Percentiles rank a stretch among this genome's conserved stretches.
phyloP scores from a whole-genome alignment of 2,329 filamentous ascomycete species.

The Aspergillus fumigatus region DNA sequence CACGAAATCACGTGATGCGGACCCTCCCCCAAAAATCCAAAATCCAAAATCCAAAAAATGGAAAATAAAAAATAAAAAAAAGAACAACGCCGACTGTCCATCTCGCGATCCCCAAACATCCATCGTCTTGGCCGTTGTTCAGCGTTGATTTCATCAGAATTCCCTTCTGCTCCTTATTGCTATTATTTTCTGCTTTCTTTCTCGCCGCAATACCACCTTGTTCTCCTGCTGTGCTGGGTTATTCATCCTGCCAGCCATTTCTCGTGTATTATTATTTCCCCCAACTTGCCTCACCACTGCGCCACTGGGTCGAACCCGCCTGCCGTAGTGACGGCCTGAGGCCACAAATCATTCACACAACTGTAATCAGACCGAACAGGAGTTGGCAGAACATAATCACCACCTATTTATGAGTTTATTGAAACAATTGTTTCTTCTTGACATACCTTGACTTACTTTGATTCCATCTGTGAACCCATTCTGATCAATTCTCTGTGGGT shows the following conservation, averaged over 20 bases:
- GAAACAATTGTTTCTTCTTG: background rate
- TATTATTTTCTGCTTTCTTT: background rate
- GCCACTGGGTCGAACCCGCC: slow-evolving; percentile 3
- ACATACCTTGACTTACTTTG: background rate
- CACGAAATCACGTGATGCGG: slow-evolving; percentile 15
- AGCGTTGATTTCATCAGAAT: background rate
- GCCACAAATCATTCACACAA: background rate
- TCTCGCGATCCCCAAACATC: slow-evolving; percentile 14
- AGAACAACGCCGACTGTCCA: slow-evolving; percentile 17
- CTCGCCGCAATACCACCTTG: background rate
- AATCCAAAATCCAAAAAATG: slow-evolving; percentile 11
- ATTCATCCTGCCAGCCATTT: background rate
- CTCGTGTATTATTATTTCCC: slow-evolving; percentile 3
- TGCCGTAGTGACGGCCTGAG: slow-evolving; percentile 10
- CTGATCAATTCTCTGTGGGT: background rate
- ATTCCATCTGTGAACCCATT: background rate
- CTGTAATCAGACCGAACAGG: background rate
- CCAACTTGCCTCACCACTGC: slow-evolving; percentile 3
- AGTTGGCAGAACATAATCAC: background rate
- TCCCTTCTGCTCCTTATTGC: slow-evolving; percentile 7
- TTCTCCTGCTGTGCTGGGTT: background rate
- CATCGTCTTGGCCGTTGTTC: slow-evolving; percentile 7
- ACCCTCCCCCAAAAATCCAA: slow-evolving; percentile 9
- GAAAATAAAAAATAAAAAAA: slow-evolving; percentile 17
- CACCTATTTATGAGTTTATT: background rate